Conservation (phyloP, 306 rosid genomes). For the Trifolium subterraneum region DNA sequence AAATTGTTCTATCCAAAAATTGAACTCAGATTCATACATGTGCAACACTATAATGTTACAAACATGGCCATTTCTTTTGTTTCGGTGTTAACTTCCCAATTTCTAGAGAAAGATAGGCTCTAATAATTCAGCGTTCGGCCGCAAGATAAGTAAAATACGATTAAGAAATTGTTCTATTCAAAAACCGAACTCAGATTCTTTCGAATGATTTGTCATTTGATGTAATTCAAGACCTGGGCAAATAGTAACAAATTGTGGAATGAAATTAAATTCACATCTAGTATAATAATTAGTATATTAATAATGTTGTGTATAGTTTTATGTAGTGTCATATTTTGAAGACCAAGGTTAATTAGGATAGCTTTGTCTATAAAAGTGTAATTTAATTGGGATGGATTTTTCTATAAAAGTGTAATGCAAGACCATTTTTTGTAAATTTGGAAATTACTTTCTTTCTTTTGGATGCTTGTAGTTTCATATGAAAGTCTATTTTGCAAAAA, state of each 20-base stretch:
- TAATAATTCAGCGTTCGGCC: no score
- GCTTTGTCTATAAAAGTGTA: conserved; percentile 5
- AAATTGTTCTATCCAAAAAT: no score
- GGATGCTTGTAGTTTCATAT: conserved; percentile 2
- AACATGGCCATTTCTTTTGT: no score
- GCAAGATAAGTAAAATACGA: no score
- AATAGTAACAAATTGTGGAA: neutral
- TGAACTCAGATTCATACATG: no score
- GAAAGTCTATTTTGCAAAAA: conserved; percentile 21
- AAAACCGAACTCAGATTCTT: no score
- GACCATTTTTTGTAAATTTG: conserved; percentile 24
- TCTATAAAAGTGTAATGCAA: neutral
- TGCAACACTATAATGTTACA: no score
- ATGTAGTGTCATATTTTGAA: neutral
- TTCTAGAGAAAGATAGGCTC: no score
- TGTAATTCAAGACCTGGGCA: neutral
- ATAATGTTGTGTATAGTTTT: neutral
- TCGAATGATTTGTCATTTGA: neutral
- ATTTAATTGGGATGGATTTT: no score
- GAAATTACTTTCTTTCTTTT: neutral
- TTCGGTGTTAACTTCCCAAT: no score
- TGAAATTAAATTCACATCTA: conserved; percentile 5
- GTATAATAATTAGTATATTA: neutral
- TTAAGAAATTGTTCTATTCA: no score
- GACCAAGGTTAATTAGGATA: neutral